phyloP scores from a whole-genome alignment of 169 alveolate genomes.

The Cystoisospora suis region DNA sequence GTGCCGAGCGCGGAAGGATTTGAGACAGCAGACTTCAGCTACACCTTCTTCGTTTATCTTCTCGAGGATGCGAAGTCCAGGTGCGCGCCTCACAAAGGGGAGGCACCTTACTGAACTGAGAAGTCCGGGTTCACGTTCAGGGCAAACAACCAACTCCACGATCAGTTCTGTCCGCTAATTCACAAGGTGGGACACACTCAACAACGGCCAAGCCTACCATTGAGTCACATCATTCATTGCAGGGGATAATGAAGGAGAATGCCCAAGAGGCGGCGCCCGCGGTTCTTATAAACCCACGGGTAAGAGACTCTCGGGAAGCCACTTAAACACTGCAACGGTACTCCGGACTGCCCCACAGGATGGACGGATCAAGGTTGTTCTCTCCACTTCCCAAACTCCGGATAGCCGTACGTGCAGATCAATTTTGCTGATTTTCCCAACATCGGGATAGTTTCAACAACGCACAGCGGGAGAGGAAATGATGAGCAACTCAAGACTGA shows the following conservation, averaged over 20 bases:
- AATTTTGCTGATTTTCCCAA: not conserved
- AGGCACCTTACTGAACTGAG: not conserved
- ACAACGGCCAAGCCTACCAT: not conserved
- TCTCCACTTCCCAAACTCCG: conserved; percentile 71
- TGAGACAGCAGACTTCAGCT: conserved; percentile 78
- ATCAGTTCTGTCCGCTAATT: conserved; percentile 81
- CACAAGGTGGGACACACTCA: conserved; percentile 76
- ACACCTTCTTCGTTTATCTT: conserved; percentile 78
- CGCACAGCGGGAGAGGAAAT: conserved; percentile 73
- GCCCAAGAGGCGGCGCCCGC: conserved; percentile 86
- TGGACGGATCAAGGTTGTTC: conserved; percentile 80
- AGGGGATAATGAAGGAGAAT: conserved; percentile 80
- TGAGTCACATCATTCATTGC: not conserved
- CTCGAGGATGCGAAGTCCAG: conserved; percentile 78
- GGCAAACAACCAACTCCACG: conserved; percentile 32
- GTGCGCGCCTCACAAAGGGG: not conserved
- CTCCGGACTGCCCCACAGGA: conserved; percentile 55
- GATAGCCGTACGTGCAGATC: conserved; percentile 65
- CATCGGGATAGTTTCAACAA: too few species aligned
- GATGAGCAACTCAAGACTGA: conserved; percentile 78
- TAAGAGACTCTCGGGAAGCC: conserved; percentile 7
- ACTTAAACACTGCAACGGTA: not conserved
- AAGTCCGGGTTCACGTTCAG: not conserved
- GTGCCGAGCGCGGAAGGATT: conserved; percentile 74
- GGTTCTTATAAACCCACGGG: conserved; percentile 82